A percentile compares a stretch with the other conserved stretches of the same genome.
Evolutionary conservation across 352 stramenopile species (phyloP).

Genomic region (Globisporangium carolinianum): DNA sequence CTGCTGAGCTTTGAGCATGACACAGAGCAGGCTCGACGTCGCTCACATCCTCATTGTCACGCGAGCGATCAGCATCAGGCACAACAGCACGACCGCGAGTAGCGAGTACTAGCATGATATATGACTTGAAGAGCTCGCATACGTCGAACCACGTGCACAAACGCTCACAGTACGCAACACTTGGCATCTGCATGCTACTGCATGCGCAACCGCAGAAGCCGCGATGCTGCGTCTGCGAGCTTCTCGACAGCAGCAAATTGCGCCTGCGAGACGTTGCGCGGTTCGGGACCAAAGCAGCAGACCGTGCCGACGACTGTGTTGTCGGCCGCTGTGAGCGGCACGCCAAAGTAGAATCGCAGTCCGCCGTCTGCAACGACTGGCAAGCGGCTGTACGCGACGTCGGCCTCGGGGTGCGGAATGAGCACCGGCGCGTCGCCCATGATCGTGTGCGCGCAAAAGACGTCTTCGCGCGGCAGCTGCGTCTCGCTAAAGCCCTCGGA

Average conservation of each 20-base stretch:
- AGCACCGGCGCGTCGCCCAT: constrained; percentile 44
- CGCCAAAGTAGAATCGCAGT: constrained; percentile 50
- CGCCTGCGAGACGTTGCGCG: constrained; percentile 29
- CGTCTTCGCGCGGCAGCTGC: constrained; percentile 30
- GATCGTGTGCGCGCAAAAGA: constrained; percentile 48
- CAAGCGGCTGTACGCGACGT: constrained; percentile 38
- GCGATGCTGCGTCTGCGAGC: constrained; percentile 32
- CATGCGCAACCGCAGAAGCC: constrained; percentile 17
- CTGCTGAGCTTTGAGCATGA: no score
- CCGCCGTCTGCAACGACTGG: constrained; percentile 20
- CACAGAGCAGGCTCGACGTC: no score
- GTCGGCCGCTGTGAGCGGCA: constrained; percentile 31
- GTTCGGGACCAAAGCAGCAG: constrained; percentile 40
- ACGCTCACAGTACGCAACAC: no score
- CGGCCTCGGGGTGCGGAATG: constrained; percentile 43
- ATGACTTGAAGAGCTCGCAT: no score
- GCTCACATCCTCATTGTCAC: no score
- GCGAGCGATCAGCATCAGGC: no score
- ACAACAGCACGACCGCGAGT: no score
- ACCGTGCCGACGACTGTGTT: constrained; percentile 38
- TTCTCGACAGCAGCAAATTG: constrained; percentile 39
- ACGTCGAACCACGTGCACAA: no score
- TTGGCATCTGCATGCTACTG: not conserved
- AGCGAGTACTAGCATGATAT: no score
- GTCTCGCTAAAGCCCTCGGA: constrained; percentile 20